phyloP scores from a whole-genome alignment of 2,329 filamentous ascomycete species.

The Colletotrichum abscissum region DNA sequence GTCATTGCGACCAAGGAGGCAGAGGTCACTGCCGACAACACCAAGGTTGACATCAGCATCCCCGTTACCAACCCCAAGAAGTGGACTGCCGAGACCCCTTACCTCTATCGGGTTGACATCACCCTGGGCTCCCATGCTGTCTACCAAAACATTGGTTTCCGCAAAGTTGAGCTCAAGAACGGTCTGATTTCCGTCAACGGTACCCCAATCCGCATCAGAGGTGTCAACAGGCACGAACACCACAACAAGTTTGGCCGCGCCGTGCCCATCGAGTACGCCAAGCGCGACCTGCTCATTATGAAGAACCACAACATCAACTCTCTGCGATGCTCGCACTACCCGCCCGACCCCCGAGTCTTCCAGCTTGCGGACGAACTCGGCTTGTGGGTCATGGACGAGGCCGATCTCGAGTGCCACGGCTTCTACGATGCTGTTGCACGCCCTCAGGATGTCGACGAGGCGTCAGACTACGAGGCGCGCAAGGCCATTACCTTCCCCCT shows the following conservation, averaged over 20 bases:
- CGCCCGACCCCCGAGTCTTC: conserved; percentile 69
- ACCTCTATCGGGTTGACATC: conserved; percentile 67
- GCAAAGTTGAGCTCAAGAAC: conserved; percentile 70
- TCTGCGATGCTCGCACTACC: conserved; percentile 75
- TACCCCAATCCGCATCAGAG: conserved; percentile 68
- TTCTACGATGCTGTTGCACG: conserved; percentile 62
- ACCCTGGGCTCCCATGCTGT: conserved; percentile 54
- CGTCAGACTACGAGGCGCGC: conserved; percentile 69
- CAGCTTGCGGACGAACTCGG: conserved; percentile 74
- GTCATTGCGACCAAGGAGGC: conserved; percentile 41
- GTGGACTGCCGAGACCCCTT: conserved; percentile 76
- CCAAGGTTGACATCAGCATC: conserved; percentile 54
- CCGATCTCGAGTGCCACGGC: conserved; percentile 65
- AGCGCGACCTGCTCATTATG: conserved; percentile 73
- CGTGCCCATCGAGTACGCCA: conserved; percentile 71
- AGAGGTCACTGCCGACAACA: conserved; percentile 40
- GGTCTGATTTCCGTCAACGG: conserved; percentile 74
- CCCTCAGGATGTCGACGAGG: conserved; percentile 63
- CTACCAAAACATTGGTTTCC: conserved; percentile 70
- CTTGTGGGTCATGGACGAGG: conserved; percentile 68
- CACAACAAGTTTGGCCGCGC: conserved; percentile 72
- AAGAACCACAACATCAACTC: conserved; percentile 79
- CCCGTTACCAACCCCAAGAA: conserved; percentile 66
- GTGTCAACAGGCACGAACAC: conserved; percentile 78
- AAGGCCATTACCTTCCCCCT: conserved; percentile 65